Percentiles rank a stretch among this genome's conserved stretches.
Evolutionary conservation across 352 stramenopile species (phyloP).

Genomic region (Phytophthora foliorum): DNA sequence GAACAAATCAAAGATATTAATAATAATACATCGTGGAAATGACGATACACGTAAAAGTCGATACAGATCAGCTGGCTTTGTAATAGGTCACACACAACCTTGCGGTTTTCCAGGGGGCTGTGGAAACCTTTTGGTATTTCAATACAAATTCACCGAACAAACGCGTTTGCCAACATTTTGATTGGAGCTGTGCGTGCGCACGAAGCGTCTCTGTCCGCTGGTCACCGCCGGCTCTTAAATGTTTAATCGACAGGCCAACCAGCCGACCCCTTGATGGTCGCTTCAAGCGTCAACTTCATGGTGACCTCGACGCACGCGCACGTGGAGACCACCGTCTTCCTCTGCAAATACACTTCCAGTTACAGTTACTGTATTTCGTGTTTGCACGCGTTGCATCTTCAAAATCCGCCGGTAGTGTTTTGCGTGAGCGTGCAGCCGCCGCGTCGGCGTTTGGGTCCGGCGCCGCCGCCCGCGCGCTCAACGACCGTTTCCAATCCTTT

Average conservation of each 20-base stretch:
- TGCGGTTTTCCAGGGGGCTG: neutral
- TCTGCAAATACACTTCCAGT: neutral
- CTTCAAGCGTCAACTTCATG: neutral
- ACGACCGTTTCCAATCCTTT: slow-evolving; percentile 19
- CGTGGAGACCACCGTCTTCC: neutral
- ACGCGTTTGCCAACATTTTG: neutral
- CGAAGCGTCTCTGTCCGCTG: slow-evolving; percentile 8
- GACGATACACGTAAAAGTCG: no score
- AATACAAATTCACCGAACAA: neutral
- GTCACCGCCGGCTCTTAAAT: slow-evolving; percentile 5
- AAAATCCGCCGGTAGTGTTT: slow-evolving; percentile 9
- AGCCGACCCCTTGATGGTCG: slow-evolving; percentile 8
- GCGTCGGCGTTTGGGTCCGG: neutral
- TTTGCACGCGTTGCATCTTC: neutral
- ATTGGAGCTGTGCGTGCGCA: neutral
- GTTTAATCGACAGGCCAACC: slow-evolving; percentile 9
- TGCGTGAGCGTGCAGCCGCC: slow-evolving; percentile 8
- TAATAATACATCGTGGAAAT: no score
- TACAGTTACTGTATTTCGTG: neutral
- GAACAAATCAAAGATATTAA: neutral
- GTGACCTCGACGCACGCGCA: slow-evolving; percentile 3
- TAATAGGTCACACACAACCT: neutral
- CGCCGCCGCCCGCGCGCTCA: neutral
- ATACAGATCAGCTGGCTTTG: neutral
- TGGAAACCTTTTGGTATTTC: neutral